These are phyloP conservation scores for Rhexocercosporidium sp. DNA, from an alignment of 2,329 filamentous ascomycete genomes.

Conservation along the genomic window DNA sequence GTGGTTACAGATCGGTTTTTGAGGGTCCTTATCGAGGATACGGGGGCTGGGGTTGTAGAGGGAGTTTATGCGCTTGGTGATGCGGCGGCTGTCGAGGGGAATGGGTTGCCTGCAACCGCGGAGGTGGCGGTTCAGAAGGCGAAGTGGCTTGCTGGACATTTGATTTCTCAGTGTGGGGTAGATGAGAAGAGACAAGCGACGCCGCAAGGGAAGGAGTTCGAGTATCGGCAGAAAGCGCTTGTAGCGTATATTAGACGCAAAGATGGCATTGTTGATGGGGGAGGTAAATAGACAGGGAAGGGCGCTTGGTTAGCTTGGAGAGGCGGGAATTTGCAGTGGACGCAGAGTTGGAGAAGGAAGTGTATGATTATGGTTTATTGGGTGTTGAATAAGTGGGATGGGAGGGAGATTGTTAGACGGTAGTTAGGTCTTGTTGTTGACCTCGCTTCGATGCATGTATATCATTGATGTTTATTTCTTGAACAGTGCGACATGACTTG, in stretches of 20 bases:
- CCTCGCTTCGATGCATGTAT: too few species aligned
- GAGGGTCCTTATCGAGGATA: slow-evolving; percentile 55
- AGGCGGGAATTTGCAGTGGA: slow-evolving; percentile 33
- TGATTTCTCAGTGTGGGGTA: slow-evolving; percentile 48
- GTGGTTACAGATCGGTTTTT: slow-evolving; percentile 67
- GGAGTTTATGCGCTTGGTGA: slow-evolving; percentile 70
- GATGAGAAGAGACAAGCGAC: background rate
- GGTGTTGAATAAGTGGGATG: slow-evolving; percentile 29
- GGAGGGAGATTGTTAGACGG: slow-evolving; percentile 27
- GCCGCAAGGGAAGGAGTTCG: slow-evolving; percentile 15
- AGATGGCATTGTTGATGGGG: slow-evolving; percentile 30
- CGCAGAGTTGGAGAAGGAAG: slow-evolving; percentile 31
- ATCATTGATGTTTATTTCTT: too few species aligned
- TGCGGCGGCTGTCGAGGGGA: slow-evolving; percentile 65
- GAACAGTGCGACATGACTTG: too few species aligned
- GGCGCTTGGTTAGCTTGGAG: slow-evolving; percentile 34
- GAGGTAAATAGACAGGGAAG: slow-evolving; percentile 28
- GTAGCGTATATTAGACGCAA: slow-evolving; percentile 32
- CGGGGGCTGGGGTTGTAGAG: slow-evolving; percentile 39
- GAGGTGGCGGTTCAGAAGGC: slow-evolving; percentile 78
- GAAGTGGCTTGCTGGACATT: slow-evolving; percentile 64
- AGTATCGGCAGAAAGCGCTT: slow-evolving; percentile 27
- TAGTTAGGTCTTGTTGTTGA: too few species aligned
- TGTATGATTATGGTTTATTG: slow-evolving; percentile 32
- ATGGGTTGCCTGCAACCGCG: slow-evolving; percentile 65